Evolutionary conservation across 495 filamentous ascomycete genomes (phyloP), one percentile per base, ranked within the genome.

Genomic region (Choiromyces venosus): DNA sequence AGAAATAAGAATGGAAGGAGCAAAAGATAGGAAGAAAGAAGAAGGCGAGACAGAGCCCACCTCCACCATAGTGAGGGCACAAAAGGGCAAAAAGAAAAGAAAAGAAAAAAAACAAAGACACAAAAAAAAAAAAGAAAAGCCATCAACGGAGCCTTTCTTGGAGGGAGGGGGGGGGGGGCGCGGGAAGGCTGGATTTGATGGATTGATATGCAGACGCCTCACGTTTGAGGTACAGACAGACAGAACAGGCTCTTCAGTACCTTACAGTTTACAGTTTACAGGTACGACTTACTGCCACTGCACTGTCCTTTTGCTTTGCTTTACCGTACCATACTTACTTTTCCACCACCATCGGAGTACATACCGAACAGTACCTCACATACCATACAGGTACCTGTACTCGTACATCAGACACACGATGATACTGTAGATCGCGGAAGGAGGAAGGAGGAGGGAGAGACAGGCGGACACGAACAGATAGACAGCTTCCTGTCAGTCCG

Each of bases 141-240:
- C n/a, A 56, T 56, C 46, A 56, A 0, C 46, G 46, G 46, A 29
- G 46, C 16, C 25, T 12, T 61, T 14, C 52, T 33, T 10, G 52
- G 52, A 10, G 52, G 52, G 40, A 14, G 52, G 25, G 52, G 52
- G 10, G 52, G 52, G 40, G 39, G 52, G 52, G 52, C 52, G n/a
- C 52, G 52, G 52, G 52, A 61, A 33, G 52, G 12, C 52, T 61
- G 25, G 8, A 6, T 33, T n/a, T 25, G 52, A 33, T 29, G n/a
- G 46, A 29, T 61, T n/a, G 52, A 16, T 16, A 61, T 61, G 52
- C 12, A 29, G 52, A 61, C 52, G 52, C 52, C 52, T 61, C 52
- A 61, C 52, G 52, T 61, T 61, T 61, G 52, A 61, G 12, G 52
- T 61, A 33, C 52, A 61, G 52, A 33, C 52, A n/a, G n/a, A n/a